phyloP scores from a whole-genome alignment of 192 early-diverging fungal species.

The Coemansia sp. region DNA sequence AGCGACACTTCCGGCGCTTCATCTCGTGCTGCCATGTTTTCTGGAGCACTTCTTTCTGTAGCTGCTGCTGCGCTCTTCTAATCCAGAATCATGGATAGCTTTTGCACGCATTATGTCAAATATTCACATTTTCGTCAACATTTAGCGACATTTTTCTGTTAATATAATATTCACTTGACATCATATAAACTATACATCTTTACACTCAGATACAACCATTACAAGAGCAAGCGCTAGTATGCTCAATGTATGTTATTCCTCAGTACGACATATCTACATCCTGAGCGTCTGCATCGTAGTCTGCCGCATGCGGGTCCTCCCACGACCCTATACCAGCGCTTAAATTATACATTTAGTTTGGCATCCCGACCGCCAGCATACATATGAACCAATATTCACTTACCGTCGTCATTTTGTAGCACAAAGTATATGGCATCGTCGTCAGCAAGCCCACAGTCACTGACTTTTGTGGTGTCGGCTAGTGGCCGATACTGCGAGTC shows the following conservation, averaged over 20 bases:
- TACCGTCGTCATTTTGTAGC: constrained; percentile 22
- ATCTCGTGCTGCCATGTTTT: not conserved
- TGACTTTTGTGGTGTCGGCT: constrained; percentile 8
- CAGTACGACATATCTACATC: constrained; percentile 23
- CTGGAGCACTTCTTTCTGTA: not conserved
- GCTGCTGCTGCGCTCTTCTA: constrained; percentile 6
- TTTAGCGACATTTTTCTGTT: too few species aligned
- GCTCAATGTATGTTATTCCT: not conserved
- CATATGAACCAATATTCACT: not conserved
- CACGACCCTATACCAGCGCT: constrained; percentile 17
- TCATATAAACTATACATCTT: too few species aligned
- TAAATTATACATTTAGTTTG: not conserved
- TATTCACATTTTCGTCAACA: too few species aligned
- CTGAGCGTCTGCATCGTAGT: constrained; percentile 33
- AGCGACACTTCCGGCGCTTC: not conserved
- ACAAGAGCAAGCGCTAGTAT: not conserved
- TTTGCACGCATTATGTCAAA: not conserved
- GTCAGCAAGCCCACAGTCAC: constrained; percentile 18
- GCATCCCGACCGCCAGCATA: not conserved
- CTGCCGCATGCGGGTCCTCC: constrained; percentile 33
- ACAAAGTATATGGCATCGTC: constrained; percentile 34
- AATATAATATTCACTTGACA: too few species aligned
- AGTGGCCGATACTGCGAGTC: not conserved
- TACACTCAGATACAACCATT: not conserved
- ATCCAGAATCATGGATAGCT: not conserved